Base-by-base conservation (phyloP, 371 early-diverging fungal genomes). In the Rhizopus stolonifer region DNA sequence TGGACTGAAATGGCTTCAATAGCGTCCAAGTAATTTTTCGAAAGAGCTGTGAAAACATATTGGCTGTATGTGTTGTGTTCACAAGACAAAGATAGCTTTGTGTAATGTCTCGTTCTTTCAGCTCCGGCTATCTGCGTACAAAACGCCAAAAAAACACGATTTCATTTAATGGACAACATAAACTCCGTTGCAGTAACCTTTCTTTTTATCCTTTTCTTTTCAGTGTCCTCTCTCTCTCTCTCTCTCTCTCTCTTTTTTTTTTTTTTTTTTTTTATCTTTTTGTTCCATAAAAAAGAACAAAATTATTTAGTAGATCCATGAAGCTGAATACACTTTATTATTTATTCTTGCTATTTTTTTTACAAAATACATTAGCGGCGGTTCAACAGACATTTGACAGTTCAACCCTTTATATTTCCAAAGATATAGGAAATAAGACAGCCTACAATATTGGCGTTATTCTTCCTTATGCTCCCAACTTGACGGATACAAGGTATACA, bases 371-470 rank as follows among this genome's bases (percentile, higher is more conserved):
- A 11, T 36, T 36, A 5, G 15, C 36, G 1, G 14, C 4, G 10
- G 31, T 15, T 14, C 18, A 18, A 15, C 39, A 15, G 14, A 39
- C 6, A 4, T 7, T 1, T 9, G 21, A 22, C 22, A 46, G 13
- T 9, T 14, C 8, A 2, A n/a, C 43, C n/a, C 43, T 42, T 22
- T 19, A 42, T 22, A 42, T 3, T 7, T 10, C 43, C 19, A 17
- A 7, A 5, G 38, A 21, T 19, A 23, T n/a, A 11, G 36, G 36
- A 34, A 17, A 45, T 15, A 51, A 33, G 36, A 51, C 61, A 18
- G 26, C 47, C 32, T 74, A 74, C 32, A 70, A 38, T 21, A 65
- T 74, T 47, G 70, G 70, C 3, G 29, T 74, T n/a, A 11, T 70
- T 22, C 65, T 70, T 46, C 70, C 74, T 19, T 46, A 68, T 56